Conservation (phyloP, 148 eudicot genomes). For the Camellia sinensis region DNA sequence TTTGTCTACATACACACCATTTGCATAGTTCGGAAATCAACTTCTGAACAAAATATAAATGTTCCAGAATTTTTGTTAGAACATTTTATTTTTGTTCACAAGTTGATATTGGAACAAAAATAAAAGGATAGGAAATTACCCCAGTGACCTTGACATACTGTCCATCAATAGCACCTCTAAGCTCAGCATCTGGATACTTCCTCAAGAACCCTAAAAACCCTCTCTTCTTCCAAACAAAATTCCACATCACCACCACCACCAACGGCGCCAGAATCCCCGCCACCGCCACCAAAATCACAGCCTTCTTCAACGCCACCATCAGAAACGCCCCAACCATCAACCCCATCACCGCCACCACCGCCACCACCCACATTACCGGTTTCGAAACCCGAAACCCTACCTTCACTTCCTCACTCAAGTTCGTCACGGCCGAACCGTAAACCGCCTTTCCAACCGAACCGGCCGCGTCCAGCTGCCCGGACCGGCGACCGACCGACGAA, state of each 20-base stretch:
- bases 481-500: conserved; percentile 36
- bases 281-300: conserved; percentile 54
- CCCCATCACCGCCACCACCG: conserved; percentile 70
- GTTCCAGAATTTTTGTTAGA: too few relatives aligned
- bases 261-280: conserved; percentile 53
- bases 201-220: conserved; percentile 53
- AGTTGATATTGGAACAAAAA: background rate
- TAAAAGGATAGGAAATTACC: conserved; percentile 44
- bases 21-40: too few relatives aligned
- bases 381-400: conserved; percentile 65
- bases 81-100: too few relatives aligned
- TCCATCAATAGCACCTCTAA: conserved; percentile 86
- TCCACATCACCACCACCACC: conserved; percentile 53
- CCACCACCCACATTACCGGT: conserved; percentile 70
- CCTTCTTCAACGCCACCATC: conserved; percentile 68
- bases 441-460: conserved; percentile 30
- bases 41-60: too few relatives aligned
- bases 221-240: conserved; percentile 49
- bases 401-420: conserved; percentile 46
- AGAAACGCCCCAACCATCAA: conserved; percentile 69
- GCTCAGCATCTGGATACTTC: conserved; percentile 69
- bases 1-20: too few relatives aligned
- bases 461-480: conserved; percentile 43
- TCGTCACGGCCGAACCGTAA: conserved; percentile 82
- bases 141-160: conserved; percentile 97